phyloP scores from a whole-genome alignment of 345 rosid genomes.

The Bruguiera sexangula region DNA sequence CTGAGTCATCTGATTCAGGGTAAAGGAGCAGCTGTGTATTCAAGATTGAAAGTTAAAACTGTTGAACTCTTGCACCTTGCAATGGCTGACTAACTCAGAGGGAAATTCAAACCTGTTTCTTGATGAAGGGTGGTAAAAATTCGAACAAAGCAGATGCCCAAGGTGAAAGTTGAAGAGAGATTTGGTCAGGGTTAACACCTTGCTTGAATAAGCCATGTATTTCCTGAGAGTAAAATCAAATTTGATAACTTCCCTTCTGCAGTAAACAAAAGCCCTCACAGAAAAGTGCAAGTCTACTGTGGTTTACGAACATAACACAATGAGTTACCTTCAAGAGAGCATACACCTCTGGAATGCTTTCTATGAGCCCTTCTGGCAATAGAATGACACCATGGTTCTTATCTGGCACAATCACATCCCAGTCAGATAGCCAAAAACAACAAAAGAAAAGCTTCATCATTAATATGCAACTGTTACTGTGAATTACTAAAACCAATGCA shows the following conservation, averaged over 20 bases:
- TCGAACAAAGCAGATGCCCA: constrained; percentile 97
- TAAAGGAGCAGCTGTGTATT: constrained; percentile 74
- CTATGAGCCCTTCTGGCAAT: constrained; percentile 96
- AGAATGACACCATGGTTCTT: constrained; percentile 94
- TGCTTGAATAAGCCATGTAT: constrained; percentile 70
- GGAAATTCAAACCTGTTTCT: constrained; percentile 61
- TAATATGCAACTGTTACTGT: not conserved
- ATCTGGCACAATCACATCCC: constrained; percentile 42
- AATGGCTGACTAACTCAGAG: not conserved
- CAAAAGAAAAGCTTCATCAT: not conserved
- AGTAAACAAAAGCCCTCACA: not conserved
- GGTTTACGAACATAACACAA: not conserved
- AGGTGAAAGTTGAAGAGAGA: constrained; percentile 88
- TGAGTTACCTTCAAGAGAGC: constrained; percentile 74
- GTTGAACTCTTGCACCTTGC: constrained; percentile 8
- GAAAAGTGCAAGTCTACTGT: not conserved
- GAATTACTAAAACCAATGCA: not conserved
- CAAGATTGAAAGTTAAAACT: constrained; percentile 26
- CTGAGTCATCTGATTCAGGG: constrained; percentile 99
- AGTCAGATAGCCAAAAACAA: constrained; percentile 22
- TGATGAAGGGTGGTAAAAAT: constrained; percentile 85
- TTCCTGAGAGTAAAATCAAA: constrained; percentile 49
- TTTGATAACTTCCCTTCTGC: constrained; percentile 10
- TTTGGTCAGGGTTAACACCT: constrained; percentile 64
- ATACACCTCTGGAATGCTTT: constrained; percentile 94